phyloP scores from a whole-genome alignment of 1,284 basidiomycete species.

The Anthracocystis setariae region DNA sequence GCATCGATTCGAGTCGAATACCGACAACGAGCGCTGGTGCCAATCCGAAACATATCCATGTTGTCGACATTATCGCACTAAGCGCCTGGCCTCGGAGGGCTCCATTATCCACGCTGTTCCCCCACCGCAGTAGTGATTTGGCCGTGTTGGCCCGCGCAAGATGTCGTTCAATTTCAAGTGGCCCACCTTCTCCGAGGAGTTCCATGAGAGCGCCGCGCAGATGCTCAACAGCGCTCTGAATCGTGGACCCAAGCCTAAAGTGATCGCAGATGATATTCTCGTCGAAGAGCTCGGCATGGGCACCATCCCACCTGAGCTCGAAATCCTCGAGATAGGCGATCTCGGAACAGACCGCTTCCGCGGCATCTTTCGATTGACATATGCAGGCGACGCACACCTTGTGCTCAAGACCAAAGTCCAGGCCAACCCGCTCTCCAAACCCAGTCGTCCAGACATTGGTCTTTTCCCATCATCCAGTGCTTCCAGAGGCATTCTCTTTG shows the following conservation, averaged over 20 bases:
- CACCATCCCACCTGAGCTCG: slow-evolving; percentile 94
- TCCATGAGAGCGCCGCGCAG: slow-evolving; percentile 70
- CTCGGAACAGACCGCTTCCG: slow-evolving; percentile 94
- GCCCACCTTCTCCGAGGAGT: slow-evolving; percentile 80
- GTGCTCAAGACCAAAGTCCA: slow-evolving; percentile 94
- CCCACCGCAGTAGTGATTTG: background rate
- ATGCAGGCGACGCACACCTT: slow-evolving; percentile 93
- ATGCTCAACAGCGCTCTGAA: slow-evolving; percentile 69
- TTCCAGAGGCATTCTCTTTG: slow-evolving; percentile 64
- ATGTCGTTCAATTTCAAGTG: slow-evolving; percentile 99
- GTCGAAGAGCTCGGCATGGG: slow-evolving; percentile 99
- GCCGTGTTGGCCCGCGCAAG: background rate
- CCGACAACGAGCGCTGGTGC: slow-evolving; percentile 32
- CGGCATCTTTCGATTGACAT: slow-evolving; percentile 95
- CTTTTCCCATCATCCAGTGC: slow-evolving; percentile 56
- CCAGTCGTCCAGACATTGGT: slow-evolving; percentile 45
- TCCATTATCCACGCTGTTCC: background rate
- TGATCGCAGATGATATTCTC: slow-evolving; percentile 96
- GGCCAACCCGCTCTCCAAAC: slow-evolving; percentile 88
- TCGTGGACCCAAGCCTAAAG: slow-evolving; percentile 79
- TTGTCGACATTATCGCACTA: slow-evolving; percentile 23
- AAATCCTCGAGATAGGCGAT: slow-evolving; percentile 97
- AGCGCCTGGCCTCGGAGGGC: background rate
- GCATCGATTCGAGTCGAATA: no score
- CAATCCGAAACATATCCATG: slow-evolving; percentile 11